Evolutionary conservation across 139 green algal genomes (phyloP), one percentile per base, ranked within the genome.

Genomic region (Edaphochlamys debaryana): DNA sequence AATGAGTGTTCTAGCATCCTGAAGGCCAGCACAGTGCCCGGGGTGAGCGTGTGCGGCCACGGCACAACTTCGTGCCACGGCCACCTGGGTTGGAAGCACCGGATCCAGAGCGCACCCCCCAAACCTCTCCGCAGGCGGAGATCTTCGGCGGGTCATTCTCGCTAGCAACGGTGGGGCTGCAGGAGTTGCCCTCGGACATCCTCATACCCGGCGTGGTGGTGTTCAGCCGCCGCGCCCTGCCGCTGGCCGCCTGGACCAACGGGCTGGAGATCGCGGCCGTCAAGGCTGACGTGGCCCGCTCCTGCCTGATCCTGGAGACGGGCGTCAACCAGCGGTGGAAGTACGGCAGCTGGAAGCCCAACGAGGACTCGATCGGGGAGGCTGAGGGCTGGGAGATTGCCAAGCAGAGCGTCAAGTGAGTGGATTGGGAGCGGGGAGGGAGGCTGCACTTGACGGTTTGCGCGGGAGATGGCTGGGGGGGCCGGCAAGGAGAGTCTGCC

Each of bases 241-340:
- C 97, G 0, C 86, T 99, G 64, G 96, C 97, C 13, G 97, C 93
- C 29, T 99, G 97, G 96, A 99, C 95, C n/a, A 97, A 94, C 66
- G 93, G 95, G 0, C 89, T 99, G 70, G 97, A 99, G 85, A 89
- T 99, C 60, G 93, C 94, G 22, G 77, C 79, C 20, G 87, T 98
- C 32, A 80, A 90, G 54, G 95, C 95, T 0, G 79, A 86, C 71
- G 85, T 89, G 77, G 45, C 69, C 62, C 76, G 94, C 32, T 92
- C 90, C 0, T 97, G 93, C 80, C 90, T 99, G 2, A 92, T 99
- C 25, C 89, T 99, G 50, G 95, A 99, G 86, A 98, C 97, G 8
- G 97, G 97, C 34, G 95, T 99, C 1, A 96, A 95, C 83, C 89
- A 98, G 56, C 87, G 94, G 15, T 99, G 95, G 94, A 87, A 92